phyloP scores from a whole-genome alignment of 1,139 yeast species.

The Blastobotrys raffinosifermentans region DNA sequence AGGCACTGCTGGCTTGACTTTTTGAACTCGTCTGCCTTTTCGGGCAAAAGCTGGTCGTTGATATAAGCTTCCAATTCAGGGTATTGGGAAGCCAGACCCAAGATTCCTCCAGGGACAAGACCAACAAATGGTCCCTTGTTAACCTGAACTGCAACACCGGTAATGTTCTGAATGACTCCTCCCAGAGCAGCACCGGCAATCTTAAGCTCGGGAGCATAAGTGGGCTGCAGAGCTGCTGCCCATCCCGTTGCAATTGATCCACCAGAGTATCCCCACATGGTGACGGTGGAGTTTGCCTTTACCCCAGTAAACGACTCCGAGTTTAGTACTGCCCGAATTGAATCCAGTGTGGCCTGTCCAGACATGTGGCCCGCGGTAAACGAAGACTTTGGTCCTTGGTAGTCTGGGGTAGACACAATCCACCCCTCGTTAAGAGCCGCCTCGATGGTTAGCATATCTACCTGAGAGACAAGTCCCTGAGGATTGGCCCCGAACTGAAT shows the following conservation, averaged over 20 bases:
- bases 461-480: slow-evolving; percentile 8
- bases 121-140: slow-evolving; percentile 22
- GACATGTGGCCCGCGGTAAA: slow-evolving; percentile 25
- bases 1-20: slow-evolving; percentile 15
- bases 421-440: slow-evolving; percentile 16
- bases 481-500: slow-evolving; percentile 6
- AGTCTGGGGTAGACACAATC: slow-evolving; percentile 27
- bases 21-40: slow-evolving; percentile 12
- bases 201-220: slow-evolving; percentile 28
- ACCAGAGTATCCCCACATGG: slow-evolving; percentile 28
- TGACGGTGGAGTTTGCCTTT: slow-evolving; percentile 12
- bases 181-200: slow-evolving; percentile 20
- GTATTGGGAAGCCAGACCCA: slow-evolving; percentile 27
- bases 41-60: slow-evolving; percentile 11
- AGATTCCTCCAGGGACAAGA: slow-evolving; percentile 22
- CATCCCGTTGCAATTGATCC: slow-evolving; percentile 29
- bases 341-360: slow-evolving; percentile 27
- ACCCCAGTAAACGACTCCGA: slow-evolving; percentile 11
- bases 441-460: slow-evolving; percentile 9
- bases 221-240: slow-evolving; percentile 27
- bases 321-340: slow-evolving; percentile 22
- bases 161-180: slow-evolving; percentile 21
- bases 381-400: slow-evolving; percentile 26
- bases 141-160: slow-evolving; percentile 11
- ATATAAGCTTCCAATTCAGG: slow-evolving; percentile 15